Conservation (phyloP, 1,284 basidiomycete species). For the Heterobasidion annosum region DNA sequence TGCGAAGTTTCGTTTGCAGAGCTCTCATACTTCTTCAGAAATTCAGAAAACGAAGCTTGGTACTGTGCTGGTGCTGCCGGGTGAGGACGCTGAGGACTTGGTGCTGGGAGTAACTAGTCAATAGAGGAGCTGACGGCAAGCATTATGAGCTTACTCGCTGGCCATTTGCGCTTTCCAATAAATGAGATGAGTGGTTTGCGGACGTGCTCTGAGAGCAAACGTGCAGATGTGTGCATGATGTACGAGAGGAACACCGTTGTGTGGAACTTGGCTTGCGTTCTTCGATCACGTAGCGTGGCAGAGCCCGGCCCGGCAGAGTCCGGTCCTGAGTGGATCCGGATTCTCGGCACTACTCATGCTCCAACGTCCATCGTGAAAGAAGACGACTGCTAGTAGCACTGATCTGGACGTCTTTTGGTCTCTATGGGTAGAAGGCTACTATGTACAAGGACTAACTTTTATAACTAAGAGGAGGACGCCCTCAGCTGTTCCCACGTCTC, state of each 20-base stretch:
- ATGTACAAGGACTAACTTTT: not conserved
- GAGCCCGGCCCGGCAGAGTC: no score
- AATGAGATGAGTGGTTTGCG: conserved; percentile 74
- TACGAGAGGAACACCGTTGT: no score
- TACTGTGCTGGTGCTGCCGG: conserved; percentile 70
- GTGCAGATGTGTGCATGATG: conserved; percentile 39
- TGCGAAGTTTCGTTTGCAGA: conserved; percentile 16
- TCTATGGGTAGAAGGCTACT: not conserved
- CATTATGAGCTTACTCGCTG: conserved; percentile 35
- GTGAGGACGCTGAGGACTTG: conserved; percentile 58
- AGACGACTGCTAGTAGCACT: not conserved
- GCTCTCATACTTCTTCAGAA: conserved; percentile 42
- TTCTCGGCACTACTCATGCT: no score
- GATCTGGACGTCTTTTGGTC: not conserved
- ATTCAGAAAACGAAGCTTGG: conserved; percentile 52
- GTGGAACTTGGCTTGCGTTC: no score
- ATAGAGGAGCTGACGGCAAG: not conserved
- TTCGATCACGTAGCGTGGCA: no score
- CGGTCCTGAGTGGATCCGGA: no score
- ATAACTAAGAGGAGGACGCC: not conserved
- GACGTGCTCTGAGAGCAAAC: conserved; percentile 18
- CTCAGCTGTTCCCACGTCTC: not conserved
- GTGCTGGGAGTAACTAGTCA: conserved; percentile 26
- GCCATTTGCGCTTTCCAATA: conserved; percentile 61
- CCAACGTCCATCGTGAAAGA: no score